phyloP scores from a whole-genome alignment of 2,329 filamentous ascomycete genomes.

The Cytospora schulzeri region DNA sequence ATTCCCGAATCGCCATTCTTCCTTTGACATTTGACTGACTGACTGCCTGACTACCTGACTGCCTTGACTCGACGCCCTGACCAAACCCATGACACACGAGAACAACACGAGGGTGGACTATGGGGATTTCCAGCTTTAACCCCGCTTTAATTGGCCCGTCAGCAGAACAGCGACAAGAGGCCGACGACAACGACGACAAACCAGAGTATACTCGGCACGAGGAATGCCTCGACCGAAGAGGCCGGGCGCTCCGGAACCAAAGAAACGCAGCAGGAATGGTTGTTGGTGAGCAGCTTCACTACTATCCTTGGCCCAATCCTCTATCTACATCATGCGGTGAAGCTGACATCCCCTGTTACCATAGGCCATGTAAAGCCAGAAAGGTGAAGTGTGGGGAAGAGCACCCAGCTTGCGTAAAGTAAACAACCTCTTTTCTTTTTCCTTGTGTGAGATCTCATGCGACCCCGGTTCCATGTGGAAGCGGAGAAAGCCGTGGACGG shows the following conservation, averaged over 20 bases:
- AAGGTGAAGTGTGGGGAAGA: slow-evolving; percentile 78
- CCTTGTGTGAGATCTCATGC: background rate
- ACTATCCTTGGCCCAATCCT: background rate
- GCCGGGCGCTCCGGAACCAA: slow-evolving; percentile 63
- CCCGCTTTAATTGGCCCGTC: slow-evolving; percentile 27
- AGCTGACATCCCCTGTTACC: slow-evolving; percentile 10
- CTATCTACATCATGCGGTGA: background rate
- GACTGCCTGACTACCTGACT: too few species aligned
- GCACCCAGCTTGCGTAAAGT: slow-evolving; percentile 71
- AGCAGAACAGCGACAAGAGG: slow-evolving; percentile 17
- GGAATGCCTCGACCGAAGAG: slow-evolving; percentile 68
- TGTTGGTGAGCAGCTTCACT: slow-evolving; percentile 59
- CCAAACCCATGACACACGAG: slow-evolving; percentile 3
- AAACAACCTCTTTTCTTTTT: slow-evolving; percentile 30
- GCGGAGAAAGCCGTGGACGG: background rate
- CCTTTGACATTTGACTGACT: too few species aligned
- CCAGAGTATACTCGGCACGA: background rate
- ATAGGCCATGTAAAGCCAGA: slow-evolving; percentile 75
- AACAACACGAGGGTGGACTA: slow-evolving; percentile 21
- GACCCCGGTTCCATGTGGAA: background rate
- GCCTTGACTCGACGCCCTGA: background rate
- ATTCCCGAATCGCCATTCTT: slow-evolving; percentile 2
- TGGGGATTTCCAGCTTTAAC: slow-evolving; percentile 25
- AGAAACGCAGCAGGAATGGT: slow-evolving; percentile 67
- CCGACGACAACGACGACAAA: slow-evolving; percentile 20